phyloP scores from a whole-genome alignment of 139 green algal species.

The Ettlia oleoabundans region DNA sequence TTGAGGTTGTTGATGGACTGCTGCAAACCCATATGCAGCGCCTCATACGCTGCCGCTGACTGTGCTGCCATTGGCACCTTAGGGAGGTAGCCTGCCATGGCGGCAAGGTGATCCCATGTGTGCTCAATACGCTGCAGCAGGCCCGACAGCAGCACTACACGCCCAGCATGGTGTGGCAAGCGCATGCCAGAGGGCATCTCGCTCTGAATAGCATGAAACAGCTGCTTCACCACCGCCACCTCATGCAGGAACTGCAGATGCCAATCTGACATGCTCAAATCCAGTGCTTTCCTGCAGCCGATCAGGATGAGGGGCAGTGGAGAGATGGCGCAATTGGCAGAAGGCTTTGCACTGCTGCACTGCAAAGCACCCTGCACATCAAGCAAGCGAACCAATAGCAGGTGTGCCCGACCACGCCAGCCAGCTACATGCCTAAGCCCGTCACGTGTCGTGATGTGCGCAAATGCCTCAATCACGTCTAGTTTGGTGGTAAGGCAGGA shows the following conservation, averaged over 20 bases:
- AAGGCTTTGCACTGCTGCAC: too few relatives aligned
- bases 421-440: not conserved
- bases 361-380: too few relatives aligned
- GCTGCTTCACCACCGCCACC: not conserved
- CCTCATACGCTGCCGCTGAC: constrained; percentile 69
- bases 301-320: not conserved
- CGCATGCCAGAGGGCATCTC: not conserved
- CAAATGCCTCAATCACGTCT: constrained; percentile 31
- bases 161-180: not conserved
- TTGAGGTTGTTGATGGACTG: constrained; percentile 84
- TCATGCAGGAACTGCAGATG: constrained; percentile 19
- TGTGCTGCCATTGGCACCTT: constrained; percentile 66
- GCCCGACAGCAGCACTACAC: not conserved
- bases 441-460: not conserved
- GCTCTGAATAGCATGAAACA: constrained; percentile 9
- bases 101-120: constrained; percentile 12
- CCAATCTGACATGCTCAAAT: constrained; percentile 11
- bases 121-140: constrained; percentile 8
- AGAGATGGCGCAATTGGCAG: not conserved
- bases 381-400: too few relatives aligned
- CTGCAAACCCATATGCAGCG: constrained; percentile 76
- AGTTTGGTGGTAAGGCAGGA: constrained; percentile 3
- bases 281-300: constrained; percentile 15
- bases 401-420: not conserved
- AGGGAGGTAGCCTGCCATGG: constrained; percentile 44